These are phyloP conservation scores for Elsinoe necatrix DNA, from an alignment of 2,329 filamentous ascomycete genomes.

Conservation along the genomic window DNA sequence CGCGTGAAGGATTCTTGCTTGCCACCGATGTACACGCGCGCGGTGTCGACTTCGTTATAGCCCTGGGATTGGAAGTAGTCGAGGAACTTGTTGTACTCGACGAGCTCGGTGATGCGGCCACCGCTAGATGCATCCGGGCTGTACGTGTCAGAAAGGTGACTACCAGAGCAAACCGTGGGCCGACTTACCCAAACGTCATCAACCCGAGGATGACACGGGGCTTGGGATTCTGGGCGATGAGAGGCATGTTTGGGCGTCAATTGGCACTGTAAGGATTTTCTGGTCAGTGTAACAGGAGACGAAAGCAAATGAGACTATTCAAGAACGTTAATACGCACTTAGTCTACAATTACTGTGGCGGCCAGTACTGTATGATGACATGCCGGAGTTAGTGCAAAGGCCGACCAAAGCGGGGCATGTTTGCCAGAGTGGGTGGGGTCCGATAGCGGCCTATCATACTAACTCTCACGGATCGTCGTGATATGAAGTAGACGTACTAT, in stretches of 20 bases:
- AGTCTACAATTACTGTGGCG: neutral
- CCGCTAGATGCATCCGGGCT: constrained; percentile 51
- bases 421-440: neutral
- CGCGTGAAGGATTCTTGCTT: constrained; percentile 72
- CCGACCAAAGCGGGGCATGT: neutral
- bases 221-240: constrained; percentile 31
- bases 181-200: constrained; percentile 64
- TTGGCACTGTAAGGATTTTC: too few species aligned
- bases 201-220: constrained; percentile 71
- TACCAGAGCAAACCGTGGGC: neutral
- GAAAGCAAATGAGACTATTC: neutral
- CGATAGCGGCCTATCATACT: neutral
- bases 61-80: constrained; percentile 69
- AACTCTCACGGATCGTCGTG: neutral
- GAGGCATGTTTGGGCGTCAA: neutral
- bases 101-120: constrained; percentile 62
- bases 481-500: neutral
- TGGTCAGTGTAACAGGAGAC: too few species aligned
- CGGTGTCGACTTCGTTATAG: constrained; percentile 80
- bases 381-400: neutral
- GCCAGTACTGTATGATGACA: constrained; percentile 2
- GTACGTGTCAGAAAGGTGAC: constrained; percentile 4
- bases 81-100: constrained; percentile 62
- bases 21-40: constrained; percentile 62
- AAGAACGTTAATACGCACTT: neutral